A percentile compares a stretch with the other conserved stretches of the same genome.
Conservation (phyloP, 352 stramenopile species). For the Phytophthora pluvialis region DNA sequence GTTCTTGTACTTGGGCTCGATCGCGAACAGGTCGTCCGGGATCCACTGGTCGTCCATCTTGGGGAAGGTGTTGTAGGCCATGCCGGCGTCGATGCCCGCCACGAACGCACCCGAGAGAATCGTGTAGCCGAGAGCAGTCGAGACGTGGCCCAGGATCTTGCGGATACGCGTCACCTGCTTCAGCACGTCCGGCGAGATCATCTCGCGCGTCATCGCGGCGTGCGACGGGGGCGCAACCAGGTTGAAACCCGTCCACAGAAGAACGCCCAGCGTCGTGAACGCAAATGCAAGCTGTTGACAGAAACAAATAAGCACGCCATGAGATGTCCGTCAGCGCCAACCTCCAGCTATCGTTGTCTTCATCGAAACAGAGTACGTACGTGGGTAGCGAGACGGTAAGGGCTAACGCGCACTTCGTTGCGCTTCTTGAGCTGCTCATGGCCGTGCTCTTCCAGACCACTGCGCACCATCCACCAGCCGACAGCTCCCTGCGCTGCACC, state of each 20-base stretch:
- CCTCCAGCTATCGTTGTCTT: not conserved
- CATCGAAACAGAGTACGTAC: slow-evolving; percentile 37
- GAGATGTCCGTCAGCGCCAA: slow-evolving; percentile 10
- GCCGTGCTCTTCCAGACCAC: slow-evolving; percentile 95
- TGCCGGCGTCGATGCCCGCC: slow-evolving; percentile 98
- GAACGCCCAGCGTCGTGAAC: slow-evolving; percentile 95
- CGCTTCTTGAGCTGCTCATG: slow-evolving; percentile 75
- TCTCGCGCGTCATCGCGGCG: slow-evolving; percentile 66
- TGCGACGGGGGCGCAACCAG: slow-evolving; percentile 83
- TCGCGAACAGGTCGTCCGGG: slow-evolving; percentile 92
- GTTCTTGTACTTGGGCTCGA: slow-evolving; percentile 93
- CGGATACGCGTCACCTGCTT: slow-evolving; percentile 69
- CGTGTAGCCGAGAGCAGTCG: slow-evolving; percentile 78
- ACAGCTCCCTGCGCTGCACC: slow-evolving; percentile 84
- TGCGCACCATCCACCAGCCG: slow-evolving; percentile 99
- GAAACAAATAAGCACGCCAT: slow-evolving; percentile 2
- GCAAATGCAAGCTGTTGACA: slow-evolving; percentile 92
- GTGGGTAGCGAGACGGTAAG: slow-evolving; percentile 97
- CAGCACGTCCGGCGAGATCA: slow-evolving; percentile 81
- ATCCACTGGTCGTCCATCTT: slow-evolving; percentile 97
- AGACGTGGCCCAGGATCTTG: slow-evolving; percentile 65
- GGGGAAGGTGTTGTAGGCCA: slow-evolving; percentile 98
- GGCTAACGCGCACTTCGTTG: slow-evolving; percentile 97
- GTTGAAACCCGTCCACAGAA: slow-evolving; percentile 96
- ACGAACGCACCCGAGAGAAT: slow-evolving; percentile 95